phyloP scores from a whole-genome alignment of 1,139 yeast genomes.

The Fermentozyma sake region DNA sequence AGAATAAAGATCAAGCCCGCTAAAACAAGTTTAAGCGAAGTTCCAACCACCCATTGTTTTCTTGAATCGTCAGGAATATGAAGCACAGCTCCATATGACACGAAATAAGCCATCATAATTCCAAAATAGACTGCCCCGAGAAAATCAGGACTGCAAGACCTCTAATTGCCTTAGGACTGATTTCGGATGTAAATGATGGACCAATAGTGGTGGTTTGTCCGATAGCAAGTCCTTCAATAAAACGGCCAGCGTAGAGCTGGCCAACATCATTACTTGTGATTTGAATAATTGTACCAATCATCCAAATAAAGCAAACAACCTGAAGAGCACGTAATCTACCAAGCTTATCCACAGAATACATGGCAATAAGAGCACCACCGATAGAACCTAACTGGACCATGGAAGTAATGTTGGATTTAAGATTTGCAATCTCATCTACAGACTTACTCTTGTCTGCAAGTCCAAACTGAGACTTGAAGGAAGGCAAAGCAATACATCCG shows the following conservation, averaged over 20 bases:
- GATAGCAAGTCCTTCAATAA: conserved; percentile 51
- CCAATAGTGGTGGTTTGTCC: conserved; percentile 58
- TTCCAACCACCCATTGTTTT: conserved; percentile 30
- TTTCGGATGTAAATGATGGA: conserved; percentile 51
- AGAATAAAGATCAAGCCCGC: conserved; percentile 38
- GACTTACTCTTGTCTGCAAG: conserved; percentile 37
- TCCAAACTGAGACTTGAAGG: conserved; percentile 45
- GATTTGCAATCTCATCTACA: conserved; percentile 35
- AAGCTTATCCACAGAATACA: conserved; percentile 46
- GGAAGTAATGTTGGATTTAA: conserved; percentile 52
- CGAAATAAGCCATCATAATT: conserved; percentile 48
- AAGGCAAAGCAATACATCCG: conserved; percentile 42
- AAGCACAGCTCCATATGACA: conserved; percentile 39
- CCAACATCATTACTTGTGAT: conserved; percentile 40
- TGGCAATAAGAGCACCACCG: conserved; percentile 52
- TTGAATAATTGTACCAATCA: conserved; percentile 46
- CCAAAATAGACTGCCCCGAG: conserved; percentile 55
- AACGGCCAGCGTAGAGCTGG: conserved; percentile 51
- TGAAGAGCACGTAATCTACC: conserved; percentile 56
- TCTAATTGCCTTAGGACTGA: conserved; percentile 50
- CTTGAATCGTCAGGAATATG: conserved; percentile 26
- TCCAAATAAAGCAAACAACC: conserved; percentile 40
- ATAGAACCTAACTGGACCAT: conserved; percentile 63
- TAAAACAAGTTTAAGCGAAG: conserved; percentile 30
- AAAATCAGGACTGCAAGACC: conserved; percentile 48